Conservation (phyloP, 2,329 filamentous ascomycete genomes). For the Trichophaea hybrida region DNA sequence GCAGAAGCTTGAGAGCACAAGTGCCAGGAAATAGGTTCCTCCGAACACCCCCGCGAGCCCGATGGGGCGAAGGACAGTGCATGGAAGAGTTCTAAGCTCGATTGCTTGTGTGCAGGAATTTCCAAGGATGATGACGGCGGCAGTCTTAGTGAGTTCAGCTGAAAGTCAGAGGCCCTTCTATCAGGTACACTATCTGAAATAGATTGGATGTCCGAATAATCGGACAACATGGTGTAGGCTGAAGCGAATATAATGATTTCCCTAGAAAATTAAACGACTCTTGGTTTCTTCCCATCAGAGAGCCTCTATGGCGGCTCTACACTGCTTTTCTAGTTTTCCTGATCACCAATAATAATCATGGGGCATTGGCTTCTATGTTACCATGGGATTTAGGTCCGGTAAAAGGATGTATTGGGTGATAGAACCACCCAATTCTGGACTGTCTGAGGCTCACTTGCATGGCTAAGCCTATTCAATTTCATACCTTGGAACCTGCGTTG, state of each 20-base stretch:
- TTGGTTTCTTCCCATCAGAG: not conserved
- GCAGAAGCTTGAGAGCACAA: not conserved
- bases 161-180: not conserved
- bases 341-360: not conserved
- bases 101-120: not conserved
- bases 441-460: not conserved
- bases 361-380: not conserved
- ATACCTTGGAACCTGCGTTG: not conserved
- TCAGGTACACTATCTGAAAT: not conserved
- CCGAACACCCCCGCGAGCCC: not conserved
- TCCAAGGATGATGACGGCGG: slow-evolving; percentile 3
- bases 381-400: not conserved
- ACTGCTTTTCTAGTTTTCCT: not conserved
- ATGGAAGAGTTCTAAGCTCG: not conserved
- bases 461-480: not conserved
- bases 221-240: not conserved
- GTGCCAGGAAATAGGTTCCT: not conserved
- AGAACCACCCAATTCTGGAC: not conserved
- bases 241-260: not conserved
- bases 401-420: not conserved
- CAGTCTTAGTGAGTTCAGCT: not conserved
- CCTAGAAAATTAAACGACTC: not conserved
- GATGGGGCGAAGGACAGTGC: not conserved
- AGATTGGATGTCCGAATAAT: not conserved
- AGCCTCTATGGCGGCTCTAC: not conserved